Conservation (phyloP, 345 rosid genomes). For the Hibiscus tridactylites region DNA sequence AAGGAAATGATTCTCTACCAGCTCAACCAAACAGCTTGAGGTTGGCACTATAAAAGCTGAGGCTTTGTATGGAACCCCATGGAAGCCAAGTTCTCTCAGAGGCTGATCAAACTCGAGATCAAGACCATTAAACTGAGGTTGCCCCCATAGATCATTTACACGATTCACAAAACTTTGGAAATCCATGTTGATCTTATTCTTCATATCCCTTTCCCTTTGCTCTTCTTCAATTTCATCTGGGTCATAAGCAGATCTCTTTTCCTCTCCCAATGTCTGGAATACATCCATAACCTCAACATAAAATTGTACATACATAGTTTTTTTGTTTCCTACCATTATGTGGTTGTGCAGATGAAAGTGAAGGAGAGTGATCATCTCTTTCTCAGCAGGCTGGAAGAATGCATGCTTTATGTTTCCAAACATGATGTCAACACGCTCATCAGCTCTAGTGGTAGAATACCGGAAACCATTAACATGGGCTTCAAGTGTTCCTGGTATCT, state of each 20-base stretch:
- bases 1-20: constrained; percentile 23
- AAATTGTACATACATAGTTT: constrained; percentile 92
- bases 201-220: not conserved
- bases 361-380: constrained; percentile 77
- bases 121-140: constrained; percentile 60
- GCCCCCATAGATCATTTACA: constrained; percentile 65
- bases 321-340: constrained; percentile 91
- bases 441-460: constrained; percentile 64
- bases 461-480: constrained; percentile 83
- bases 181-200: not conserved
- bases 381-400: constrained; percentile 91
- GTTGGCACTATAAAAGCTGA: constrained; percentile 82
- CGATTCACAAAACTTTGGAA: constrained; percentile 23
- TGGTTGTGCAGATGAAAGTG: constrained; percentile 92
- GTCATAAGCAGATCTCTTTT: not conserved
- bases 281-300: constrained; percentile 90
- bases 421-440: constrained; percentile 82
- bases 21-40: constrained; percentile 82
- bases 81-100: constrained; percentile 84
- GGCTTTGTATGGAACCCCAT: constrained; percentile 78
- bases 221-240: not conserved
- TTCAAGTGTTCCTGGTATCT: constrained; percentile 78
- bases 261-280: constrained; percentile 20
- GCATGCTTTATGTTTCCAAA: constrained; percentile 82
- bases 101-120: constrained; percentile 99